Conservation (phyloP, 164 flowering plant species). For the Santalum album region DNA sequence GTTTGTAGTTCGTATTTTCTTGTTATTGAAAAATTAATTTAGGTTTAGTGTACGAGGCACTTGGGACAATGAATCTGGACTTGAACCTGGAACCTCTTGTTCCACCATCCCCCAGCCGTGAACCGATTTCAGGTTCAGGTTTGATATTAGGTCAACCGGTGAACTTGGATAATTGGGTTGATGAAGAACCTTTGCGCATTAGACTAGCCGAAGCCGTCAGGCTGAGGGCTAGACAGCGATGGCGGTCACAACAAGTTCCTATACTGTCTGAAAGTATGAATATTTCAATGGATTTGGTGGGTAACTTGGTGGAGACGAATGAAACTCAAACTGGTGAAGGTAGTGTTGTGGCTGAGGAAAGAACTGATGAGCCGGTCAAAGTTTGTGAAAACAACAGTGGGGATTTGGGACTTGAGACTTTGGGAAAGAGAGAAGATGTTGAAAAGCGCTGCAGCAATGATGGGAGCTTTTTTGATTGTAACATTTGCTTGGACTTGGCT, state of each 20-base stretch:
- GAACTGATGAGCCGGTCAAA: constrained; percentile 26
- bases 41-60: too few species aligned
- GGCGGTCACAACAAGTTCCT: constrained; percentile 30
- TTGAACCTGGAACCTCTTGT: constrained; percentile 55
- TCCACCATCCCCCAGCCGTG: constrained; percentile 18
- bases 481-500: constrained; percentile 64
- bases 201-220: constrained; percentile 30
- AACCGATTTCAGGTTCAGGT: constrained; percentile 17
- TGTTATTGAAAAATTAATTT: too few species aligned
- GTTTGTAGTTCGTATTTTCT: constrained; percentile 31
- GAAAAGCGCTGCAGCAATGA: constrained; percentile 31
- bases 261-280: constrained; percentile 18
- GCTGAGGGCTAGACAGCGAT: constrained; percentile 21
- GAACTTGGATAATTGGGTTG: constrained; percentile 37
- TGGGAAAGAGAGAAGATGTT: constrained; percentile 30
- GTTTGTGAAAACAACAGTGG: constrained; percentile 33
- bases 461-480: constrained; percentile 58
- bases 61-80: constrained; percentile 56
- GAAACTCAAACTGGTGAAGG: constrained; percentile 50
- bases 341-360: constrained; percentile 37
- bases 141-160: constrained; percentile 12
- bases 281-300: constrained; percentile 28
- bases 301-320: constrained; percentile 20
- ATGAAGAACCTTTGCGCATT: constrained; percentile 16
- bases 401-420: constrained; percentile 21